Conservation (phyloP, 805 yeast genomes). For the Debaryomyces tyrocola region DNA sequence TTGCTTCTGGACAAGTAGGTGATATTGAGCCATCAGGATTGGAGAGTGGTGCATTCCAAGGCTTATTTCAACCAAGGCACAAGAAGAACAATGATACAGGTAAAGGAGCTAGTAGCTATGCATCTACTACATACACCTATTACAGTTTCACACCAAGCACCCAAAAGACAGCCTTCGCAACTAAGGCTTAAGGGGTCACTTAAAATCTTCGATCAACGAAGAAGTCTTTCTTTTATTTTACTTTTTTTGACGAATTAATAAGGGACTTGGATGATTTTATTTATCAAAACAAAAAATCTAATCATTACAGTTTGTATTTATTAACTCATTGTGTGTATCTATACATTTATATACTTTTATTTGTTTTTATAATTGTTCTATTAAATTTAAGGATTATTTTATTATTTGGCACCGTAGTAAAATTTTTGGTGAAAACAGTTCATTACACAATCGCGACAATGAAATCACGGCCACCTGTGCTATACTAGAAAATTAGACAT, state of each 20-base stretch:
- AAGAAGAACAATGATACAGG: slow-evolving; percentile 84
- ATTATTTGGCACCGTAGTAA: background rate
- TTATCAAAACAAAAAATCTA: background rate
- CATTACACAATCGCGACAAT: slow-evolving; percentile 2
- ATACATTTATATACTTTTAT: slow-evolving; percentile 3
- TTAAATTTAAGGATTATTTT: background rate
- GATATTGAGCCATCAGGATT: slow-evolving; percentile 29
- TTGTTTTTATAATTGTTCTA: slow-evolving; percentile 1
- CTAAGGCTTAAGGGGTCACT: slow-evolving; percentile 43
- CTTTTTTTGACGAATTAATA: background rate
- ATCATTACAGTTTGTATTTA: background rate
- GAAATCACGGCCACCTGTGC: background rate
- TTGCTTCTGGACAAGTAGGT: slow-evolving; percentile 57
- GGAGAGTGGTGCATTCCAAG: slow-evolving; percentile 45
- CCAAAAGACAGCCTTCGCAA: slow-evolving; percentile 47
- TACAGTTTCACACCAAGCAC: slow-evolving; percentile 55
- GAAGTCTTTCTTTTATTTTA: background rate
- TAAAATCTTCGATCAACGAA: background rate
- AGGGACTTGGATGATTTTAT: background rate
- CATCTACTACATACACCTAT: slow-evolving; percentile 29
- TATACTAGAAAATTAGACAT: background rate
- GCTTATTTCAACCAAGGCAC: slow-evolving; percentile 89
- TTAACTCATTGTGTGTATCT: background rate
- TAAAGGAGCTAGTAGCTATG: slow-evolving; percentile 32
- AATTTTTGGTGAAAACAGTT: background rate